A percentile compares a stretch with the other conserved stretches of the same genome.
Evolutionary conservation across 768 basidiomycete genomes (phyloP).

Genomic region (Boletus reticulatus): DNA sequence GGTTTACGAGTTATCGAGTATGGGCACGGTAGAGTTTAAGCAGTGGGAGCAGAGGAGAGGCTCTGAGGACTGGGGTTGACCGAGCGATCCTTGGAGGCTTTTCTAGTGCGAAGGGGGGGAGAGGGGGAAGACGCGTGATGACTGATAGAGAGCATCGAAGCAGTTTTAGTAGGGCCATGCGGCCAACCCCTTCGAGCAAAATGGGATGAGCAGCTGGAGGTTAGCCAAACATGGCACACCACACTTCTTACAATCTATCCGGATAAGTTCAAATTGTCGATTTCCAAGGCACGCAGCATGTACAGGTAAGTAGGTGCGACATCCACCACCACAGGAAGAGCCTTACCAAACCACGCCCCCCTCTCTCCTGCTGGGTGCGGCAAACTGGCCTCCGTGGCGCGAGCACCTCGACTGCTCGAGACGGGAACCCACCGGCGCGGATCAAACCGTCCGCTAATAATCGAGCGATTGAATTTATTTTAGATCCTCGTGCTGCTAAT

Average conservation of each 20-base stretch:
- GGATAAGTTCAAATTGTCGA: slow-evolving; percentile 32
- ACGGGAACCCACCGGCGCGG: background rate
- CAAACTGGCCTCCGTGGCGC: slow-evolving; percentile 1
- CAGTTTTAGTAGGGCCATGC: slow-evolving; percentile 18
- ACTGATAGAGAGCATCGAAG: slow-evolving; percentile 14
- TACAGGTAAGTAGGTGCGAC: slow-evolving; percentile 14
- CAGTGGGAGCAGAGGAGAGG: background rate
- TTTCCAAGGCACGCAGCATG: slow-evolving; percentile 24
- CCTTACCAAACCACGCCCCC: slow-evolving; percentile 29
- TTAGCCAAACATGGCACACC: slow-evolving; percentile 19
- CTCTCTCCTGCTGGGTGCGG: slow-evolving; percentile 7
- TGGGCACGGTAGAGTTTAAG: background rate
- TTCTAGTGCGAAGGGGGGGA: slow-evolving; percentile 17
- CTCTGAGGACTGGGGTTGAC: background rate
- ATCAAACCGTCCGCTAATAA: slow-evolving; percentile 1
- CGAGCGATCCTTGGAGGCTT: slow-evolving; percentile 9
- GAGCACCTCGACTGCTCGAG: slow-evolving; percentile 7
- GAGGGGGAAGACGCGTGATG: slow-evolving; percentile 11
- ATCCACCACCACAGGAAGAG: slow-evolving; percentile 7
- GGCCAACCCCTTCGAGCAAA: slow-evolving; percentile 19
- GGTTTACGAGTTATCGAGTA: background rate
- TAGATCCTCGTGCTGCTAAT: background rate
- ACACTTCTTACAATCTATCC: slow-evolving; percentile 28
- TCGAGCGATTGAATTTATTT: background rate
- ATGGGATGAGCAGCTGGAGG: slow-evolving; percentile 15